Evolutionary conservation across 2,329 filamentous ascomycete species (phyloP), one percentile per base, ranked within the genome.

Genomic region (Aspergillus thermomutatus): DNA sequence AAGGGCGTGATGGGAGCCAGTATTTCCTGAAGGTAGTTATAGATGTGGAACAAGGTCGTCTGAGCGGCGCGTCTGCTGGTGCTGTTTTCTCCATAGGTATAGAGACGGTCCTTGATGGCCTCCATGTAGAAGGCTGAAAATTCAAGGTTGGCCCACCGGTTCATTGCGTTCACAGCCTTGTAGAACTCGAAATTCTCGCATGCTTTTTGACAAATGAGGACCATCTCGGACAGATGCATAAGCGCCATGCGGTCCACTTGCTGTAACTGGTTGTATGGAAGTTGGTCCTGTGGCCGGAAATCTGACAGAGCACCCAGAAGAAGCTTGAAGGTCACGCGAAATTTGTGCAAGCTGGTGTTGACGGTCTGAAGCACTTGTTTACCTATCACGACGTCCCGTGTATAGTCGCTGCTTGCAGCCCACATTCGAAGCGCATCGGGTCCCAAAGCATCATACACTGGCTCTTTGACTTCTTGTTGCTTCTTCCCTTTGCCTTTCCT

Each of bases 51-150:
- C 7, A 87, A 73, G 1, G 83, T 80, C 4, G 77, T 80, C 63
- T 88, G 85, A 1, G 83, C 82, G 23, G 79, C 77, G 26, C 77
- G 68, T 52, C 85, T 79, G 49, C 90, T 75, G 4, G 83, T 79
- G 49, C 89, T 88, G 14, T 83, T 81, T 14, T 84, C 83, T 58
- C 87, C 84, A 28, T 89, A 90, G 48, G 92, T 94, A 77, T 99
- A 99, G 1, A 97, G 80, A 3, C 91, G 83, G 68, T 99, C 94
- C 74, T 99, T 99, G 66, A 92, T 81, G 0, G 90, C 87, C 74
- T 99, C 94, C 56, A 99, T 85, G 72, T 97, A 99, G 73, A 97
- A 96, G 0, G 93, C 88, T 0, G 92, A 97, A 25, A 99, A 82
- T 64, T 97, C 90, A 25, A 82, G 86, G 54, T 87, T 86, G 57